Conservation (phyloP, 257 asterid genomes). For the Phtheirospermum japonicum region DNA sequence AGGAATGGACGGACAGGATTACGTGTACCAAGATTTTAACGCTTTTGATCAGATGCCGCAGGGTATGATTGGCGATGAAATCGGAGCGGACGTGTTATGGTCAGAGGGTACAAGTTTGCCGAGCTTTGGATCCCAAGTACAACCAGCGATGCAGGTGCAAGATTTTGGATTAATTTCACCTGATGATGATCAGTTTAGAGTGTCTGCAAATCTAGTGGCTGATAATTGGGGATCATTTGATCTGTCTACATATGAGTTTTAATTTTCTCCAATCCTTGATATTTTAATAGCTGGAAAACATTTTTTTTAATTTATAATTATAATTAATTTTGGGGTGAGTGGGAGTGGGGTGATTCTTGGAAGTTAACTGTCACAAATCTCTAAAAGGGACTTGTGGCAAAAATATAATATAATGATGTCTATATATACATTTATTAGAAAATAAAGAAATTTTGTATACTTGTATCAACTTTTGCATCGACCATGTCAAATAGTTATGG, state of each 20-base stretch:
- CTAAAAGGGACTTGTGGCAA: constrained; percentile 31
- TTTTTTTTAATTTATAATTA: too few species aligned
- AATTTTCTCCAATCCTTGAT: constrained; percentile 37
- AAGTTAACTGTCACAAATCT: constrained; percentile 35
- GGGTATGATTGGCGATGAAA: constrained; percentile 40
- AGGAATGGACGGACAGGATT: constrained; percentile 35
- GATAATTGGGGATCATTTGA: constrained; percentile 65
- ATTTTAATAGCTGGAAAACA: neutral
- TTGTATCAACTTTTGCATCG: too few species aligned
- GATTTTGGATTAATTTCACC: constrained; percentile 53
- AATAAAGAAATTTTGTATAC: too few species aligned
- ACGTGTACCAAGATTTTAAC: constrained; percentile 34
- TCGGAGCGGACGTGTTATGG: constrained; percentile 35
- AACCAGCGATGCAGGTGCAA: constrained; percentile 41
- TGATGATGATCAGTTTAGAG: constrained; percentile 43
- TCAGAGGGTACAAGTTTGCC: constrained; percentile 39
- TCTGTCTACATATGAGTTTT: constrained; percentile 45
- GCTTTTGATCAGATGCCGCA: constrained; percentile 43
- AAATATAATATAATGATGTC: constrained; percentile 27
- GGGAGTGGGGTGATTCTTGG: constrained; percentile 33
- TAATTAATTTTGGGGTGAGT: neutral
- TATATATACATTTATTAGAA: constrained; percentile 27
- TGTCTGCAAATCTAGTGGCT: constrained; percentile 32
- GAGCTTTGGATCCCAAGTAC: constrained; percentile 33
- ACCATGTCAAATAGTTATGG: constrained; percentile 32